phyloP scores from a whole-genome alignment of 2,329 filamentous ascomycete species.

The Ophiostoma perfectum region DNA sequence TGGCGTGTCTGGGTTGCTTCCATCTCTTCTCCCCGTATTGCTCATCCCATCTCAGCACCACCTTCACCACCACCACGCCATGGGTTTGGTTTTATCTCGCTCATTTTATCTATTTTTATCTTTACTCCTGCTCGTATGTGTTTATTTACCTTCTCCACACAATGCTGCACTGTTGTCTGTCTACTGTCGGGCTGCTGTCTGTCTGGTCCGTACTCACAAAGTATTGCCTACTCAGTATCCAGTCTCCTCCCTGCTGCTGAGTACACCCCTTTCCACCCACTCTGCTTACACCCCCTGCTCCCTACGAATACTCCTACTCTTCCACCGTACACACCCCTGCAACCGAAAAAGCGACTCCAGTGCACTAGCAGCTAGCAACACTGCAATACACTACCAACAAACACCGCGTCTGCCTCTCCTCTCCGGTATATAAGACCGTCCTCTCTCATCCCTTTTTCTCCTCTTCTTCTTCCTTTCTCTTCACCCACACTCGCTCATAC shows the following conservation, averaged over 20 bases:
- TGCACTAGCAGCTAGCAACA: no score
- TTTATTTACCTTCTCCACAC: slow-evolving; percentile 7
- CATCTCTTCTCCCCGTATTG: background rate
- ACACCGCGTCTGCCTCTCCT: slow-evolving; percentile 10
- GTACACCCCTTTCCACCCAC: background rate
- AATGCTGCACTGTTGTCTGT: no score
- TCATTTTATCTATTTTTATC: slow-evolving; percentile 25
- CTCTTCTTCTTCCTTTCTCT: slow-evolving; percentile 37
- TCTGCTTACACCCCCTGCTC: background rate
- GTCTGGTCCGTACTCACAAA: background rate
- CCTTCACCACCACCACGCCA: background rate
- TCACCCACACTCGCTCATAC: slow-evolving; percentile 47
- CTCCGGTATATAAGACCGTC: slow-evolving; percentile 28
- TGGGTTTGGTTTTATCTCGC: background rate
- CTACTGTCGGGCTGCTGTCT: background rate
- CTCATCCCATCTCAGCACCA: background rate
- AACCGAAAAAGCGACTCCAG: background rate
- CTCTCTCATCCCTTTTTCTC: slow-evolving; percentile 23
- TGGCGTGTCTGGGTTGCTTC: no score
- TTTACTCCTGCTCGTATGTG: slow-evolving; percentile 1
- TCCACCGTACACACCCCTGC: background rate
- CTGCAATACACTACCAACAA: no score
- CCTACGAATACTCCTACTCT: no score
- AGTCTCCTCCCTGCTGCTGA: background rate
- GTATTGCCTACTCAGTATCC: no score